These are phyloP conservation scores for Termitomyces eurrhizus DNA, from an alignment of 768 basidiomycete species.

Conservation along the genomic window DNA sequence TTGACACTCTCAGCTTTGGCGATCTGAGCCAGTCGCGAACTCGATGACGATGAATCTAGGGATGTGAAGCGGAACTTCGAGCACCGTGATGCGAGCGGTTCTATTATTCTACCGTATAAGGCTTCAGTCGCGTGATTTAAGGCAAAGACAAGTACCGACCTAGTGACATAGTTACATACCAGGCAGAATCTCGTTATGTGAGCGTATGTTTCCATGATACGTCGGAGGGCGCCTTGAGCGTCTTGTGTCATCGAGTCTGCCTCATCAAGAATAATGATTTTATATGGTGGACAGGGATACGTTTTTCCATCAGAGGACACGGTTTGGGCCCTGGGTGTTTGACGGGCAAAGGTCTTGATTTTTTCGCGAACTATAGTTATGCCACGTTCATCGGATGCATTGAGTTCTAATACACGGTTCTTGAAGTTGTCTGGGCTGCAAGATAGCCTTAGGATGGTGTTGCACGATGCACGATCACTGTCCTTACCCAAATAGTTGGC, in stretches of 20 bases:
- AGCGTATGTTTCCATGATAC: constrained; percentile 99
- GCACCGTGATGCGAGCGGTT: constrained; percentile 97
- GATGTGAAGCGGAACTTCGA: constrained; percentile 99
- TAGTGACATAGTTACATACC: constrained; percentile 98
- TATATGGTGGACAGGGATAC: constrained; percentile 97
- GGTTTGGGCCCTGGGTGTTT: constrained; percentile 80
- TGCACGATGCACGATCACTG: constrained; percentile 8
- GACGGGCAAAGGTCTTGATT: constrained; percentile 96
- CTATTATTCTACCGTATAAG: constrained; percentile 73
- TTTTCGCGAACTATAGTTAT: constrained; percentile 97
- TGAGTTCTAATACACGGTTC: constrained; percentile 91
- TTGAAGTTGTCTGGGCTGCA: constrained; percentile 92
- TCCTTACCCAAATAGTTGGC: constrained; percentile 89
- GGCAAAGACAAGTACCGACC: constrained; percentile 44
- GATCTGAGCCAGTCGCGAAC: constrained; percentile 73
- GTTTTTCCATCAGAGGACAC: constrained; percentile 71
- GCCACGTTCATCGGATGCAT: constrained; percentile 98
- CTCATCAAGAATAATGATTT: constrained; percentile 98
- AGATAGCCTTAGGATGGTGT: neutral
- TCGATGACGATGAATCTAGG: constrained; percentile 74
- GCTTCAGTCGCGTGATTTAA: neutral
- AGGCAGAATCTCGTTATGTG: constrained; percentile 96
- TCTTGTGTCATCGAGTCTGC: constrained; percentile 99
- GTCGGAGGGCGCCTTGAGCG: constrained; percentile 90
- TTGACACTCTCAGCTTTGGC: constrained; percentile 70